Evolutionary conservation across 1,284 basidiomycete species (phyloP), one percentile per base, ranked within the genome.

Genomic region (Hymenochaete sp.): DNA sequence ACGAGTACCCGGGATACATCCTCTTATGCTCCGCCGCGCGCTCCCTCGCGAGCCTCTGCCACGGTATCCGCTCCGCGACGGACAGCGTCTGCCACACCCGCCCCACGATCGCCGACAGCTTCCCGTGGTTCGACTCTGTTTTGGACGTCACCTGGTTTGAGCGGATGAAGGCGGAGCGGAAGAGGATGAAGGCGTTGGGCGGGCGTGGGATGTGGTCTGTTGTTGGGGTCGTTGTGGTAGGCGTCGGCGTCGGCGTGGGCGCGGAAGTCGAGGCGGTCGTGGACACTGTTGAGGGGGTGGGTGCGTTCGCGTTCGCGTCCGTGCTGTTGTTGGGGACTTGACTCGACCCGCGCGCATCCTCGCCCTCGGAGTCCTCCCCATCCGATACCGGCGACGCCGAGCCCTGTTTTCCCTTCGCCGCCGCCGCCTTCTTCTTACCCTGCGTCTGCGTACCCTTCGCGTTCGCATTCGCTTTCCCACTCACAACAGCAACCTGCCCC

Each of bases 101-200:
- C 28, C 79, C 79, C 44, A 81, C 80, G 52, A 80, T 81, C 66
- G 79, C 79, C 1, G 78, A 81, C 14, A 82, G 64, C 37, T 84
- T 87, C 57, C 81, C 82, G 62, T 89, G 86, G 56, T 85, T 82
- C 40, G 81, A 79, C 64, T 89, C 83, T 29, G 89, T 78, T 32
- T 75, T 75, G 3, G 78, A 72, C 3, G 86, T 82, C 42, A 91
- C 81, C 45, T 84, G 72, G 38, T 50, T 38, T 45, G 78, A 77
- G 38, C 77, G 73, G 56, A 92, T 89, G 59, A 92, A 91, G 43
- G 89, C 85, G 26, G 87, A 88, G 50, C 93, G 77, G 66, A 93
- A 96, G 61, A 96, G 79, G 57, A 96, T 95, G 67, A 95, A 96
- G 38, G 93, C 91, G 64, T 96, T 96, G 25, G 90, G 84, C 0